phyloP scores from a whole-genome alignment of 169 alveolate genomes.

The Cryptosporidium muris region DNA sequence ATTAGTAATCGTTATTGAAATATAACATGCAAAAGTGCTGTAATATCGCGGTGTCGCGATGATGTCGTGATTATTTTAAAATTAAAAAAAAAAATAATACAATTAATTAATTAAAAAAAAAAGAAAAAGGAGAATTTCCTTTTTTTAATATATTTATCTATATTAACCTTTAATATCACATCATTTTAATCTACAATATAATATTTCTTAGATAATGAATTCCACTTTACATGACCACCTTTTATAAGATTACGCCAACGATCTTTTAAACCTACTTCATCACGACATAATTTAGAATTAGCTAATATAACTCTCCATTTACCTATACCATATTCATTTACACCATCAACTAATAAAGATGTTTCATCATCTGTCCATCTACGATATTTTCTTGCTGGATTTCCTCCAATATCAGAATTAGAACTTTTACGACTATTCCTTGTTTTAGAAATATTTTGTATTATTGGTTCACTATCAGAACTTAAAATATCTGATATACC shows the following conservation, averaged over 20 bases:
- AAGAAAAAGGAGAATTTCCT: background rate
- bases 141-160: too few relatives aligned
- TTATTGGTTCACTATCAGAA: background rate
- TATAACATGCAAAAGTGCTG: conserved; percentile 26
- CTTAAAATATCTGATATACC: background rate
- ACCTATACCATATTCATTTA: conserved; percentile 47
- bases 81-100: background rate
- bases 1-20: too few relatives aligned
- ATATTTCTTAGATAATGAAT: conserved; percentile 2
- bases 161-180: too few relatives aligned
- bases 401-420: background rate
- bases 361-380: conserved; percentile 67
- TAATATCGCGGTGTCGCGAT: conserved; percentile 41
- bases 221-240: conserved; percentile 68
- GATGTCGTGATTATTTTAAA: conserved; percentile 2
- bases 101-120: background rate
- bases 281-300: conserved; percentile 33
- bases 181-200: background rate
- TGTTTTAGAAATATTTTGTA: background rate
- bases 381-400: conserved; percentile 30
- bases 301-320: conserved; percentile 61
- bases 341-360: conserved; percentile 32
- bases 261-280: conserved; percentile 65
- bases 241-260: conserved; percentile 68
- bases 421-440: background rate